These are phyloP conservation scores for Lonicera japonica DNA, from an alignment of 129 eudicot species.

Conservation along the genomic window DNA sequence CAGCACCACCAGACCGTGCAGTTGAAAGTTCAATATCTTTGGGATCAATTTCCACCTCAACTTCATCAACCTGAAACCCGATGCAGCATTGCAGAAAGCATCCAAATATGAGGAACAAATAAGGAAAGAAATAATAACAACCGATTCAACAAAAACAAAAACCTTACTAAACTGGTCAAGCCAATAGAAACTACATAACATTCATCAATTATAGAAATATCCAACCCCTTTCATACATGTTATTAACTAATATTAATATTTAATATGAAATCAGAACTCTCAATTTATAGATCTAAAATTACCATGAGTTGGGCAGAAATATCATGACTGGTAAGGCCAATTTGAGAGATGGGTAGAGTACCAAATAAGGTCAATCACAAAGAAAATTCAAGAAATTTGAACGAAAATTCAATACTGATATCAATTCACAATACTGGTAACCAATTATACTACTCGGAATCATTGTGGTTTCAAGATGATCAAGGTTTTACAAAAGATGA, in stretches of 20 bases:
- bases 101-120: constrained; percentile 3
- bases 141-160: not conserved
- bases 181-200: not conserved
- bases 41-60: constrained; percentile 93
- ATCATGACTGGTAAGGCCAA: too few relatives aligned
- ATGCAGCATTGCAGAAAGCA: constrained; percentile 3
- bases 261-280: not conserved
- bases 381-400: too few relatives aligned
- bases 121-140: not conserved
- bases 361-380: too few relatives aligned
- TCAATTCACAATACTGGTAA: too few relatives aligned
- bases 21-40: constrained; percentile 98
- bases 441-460: too few relatives aligned
- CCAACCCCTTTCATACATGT: not conserved
- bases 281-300: not conserved
- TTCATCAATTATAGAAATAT: not conserved
- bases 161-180: not conserved
- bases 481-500: too few relatives aligned
- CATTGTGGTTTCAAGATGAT: too few relatives aligned
- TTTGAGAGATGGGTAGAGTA: too few relatives aligned
- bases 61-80: constrained; percentile 87
- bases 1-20: constrained; percentile 99
- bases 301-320: too few relatives aligned
- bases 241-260: not conserved
- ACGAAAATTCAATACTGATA: too few relatives aligned